Evolutionary conservation across 495 filamentous ascomycete genomes (phyloP), one percentile per base, ranked within the genome.

Genomic region (Neurospora sp.): DNA sequence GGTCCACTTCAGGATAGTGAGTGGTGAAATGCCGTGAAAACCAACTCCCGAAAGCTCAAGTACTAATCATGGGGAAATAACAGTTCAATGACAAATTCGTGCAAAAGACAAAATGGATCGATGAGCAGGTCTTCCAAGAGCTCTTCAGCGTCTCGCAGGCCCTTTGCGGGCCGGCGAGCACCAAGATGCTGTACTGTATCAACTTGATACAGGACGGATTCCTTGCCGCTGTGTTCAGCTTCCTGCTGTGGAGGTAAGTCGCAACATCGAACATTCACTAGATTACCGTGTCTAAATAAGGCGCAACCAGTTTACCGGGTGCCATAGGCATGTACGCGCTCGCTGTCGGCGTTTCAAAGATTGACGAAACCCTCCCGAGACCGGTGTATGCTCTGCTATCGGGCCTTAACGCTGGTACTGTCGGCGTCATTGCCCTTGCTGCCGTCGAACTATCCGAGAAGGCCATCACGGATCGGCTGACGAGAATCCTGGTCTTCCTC

Each of bases 121-220:
- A 94, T 80, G 91, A 93, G 75, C 90, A 92, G 76, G 86, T 90
- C 73, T 96, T 92, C 81, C 91, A 94, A 82, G 93, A 96, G 77
- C 86, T 95, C 18, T 96, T 95, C 80, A 91, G 91, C 23, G 83
- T 96, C 75, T 91, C 88, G 69, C 93, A 95, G 80, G 89, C 90
- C 16, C 87, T 95, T 23, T 89, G 91, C 0, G 93, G 93, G 0
- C 93, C 93, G 0, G 93, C 79, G 2, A 92, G 89, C 78, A 94
- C 92, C 20, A 95, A 95, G 81, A 93, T 95, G 90, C 77, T 89
- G 0, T 95, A 92, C 75, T 92, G 90, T 75, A 89, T 95, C 39
- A 89, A 90, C 39, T 77, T 92, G 46, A 85, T 94, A 11, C 89
- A 89, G 71, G 86, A 85, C 39, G 93, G 92, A 0, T 84, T 91